Evolutionary conservation across 495 filamentous ascomycete genomes (phyloP), one percentile per base, ranked within the genome.

Genomic region (Hypoxylon rickii): DNA sequence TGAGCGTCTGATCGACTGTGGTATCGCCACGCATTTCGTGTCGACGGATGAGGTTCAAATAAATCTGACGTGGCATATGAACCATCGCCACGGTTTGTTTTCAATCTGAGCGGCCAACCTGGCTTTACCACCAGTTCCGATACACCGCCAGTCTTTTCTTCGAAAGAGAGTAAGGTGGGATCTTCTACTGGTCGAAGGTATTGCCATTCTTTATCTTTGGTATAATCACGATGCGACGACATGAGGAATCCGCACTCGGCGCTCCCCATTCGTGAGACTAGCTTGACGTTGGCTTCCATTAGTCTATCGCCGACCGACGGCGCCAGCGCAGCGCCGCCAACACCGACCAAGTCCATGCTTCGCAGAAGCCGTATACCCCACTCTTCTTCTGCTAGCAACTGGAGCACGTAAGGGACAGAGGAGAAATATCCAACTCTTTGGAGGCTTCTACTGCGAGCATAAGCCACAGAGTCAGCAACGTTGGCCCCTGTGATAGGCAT

Each of bases 91-190:
- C 80, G 78, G 49, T 87, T 87, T 6, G 70, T 73, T 50, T 80
- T 84, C 1, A 80, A 79, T 66, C 85, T 84, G 44, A 86, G 83
- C 1, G 86, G 87, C 79, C 86, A 86, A 1, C 73, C 74, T 3
- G 77, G 71, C 7, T 77, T 67, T 5, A 86, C 77, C 7, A 88
- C 73, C 2, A 88, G 73, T 57, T 90, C 87, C 7, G 74, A 77
- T 3, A 83, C 45, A 0, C 46, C 77, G n/a, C 80, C 75, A 1
- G 70, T 75, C 43, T 76, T 75, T 38, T 73, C 66, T 55, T 87
- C 83, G 60, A 89, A 87, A 0, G 67, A 51, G 6, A 86, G 62
- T 17, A 61, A 42, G 0, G 21, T 39, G n/a, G 49, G 22, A 15
- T 43, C 41, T 8, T 37, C 36, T 1, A 54, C 43, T 6, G 58